Evolutionary conservation across 1,284 basidiomycete species (phyloP), one percentile per base, ranked within the genome.

Genomic region (Ceratobasidium sp.): DNA sequence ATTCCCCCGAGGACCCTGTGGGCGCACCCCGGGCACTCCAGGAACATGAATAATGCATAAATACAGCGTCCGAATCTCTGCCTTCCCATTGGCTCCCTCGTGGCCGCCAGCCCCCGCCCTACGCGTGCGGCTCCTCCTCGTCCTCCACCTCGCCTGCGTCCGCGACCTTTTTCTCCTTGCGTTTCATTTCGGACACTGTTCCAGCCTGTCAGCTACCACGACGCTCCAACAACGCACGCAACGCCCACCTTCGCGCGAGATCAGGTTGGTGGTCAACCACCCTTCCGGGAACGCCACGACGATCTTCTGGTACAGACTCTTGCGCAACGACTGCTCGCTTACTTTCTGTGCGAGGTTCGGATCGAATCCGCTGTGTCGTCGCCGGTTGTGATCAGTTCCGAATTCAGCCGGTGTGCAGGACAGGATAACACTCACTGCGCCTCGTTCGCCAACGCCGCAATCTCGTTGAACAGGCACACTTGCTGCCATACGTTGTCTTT

Each of bases 261-360:
- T 85, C 78, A 85, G 83, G 8, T 85, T 84, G 6, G 84, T 84
- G 1, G 83, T 84, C 84, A 92, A 87, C 91, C 91, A 93, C 14
- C 90, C 90, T 0, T 91, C 88, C 0, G 92, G 93, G 82, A 92
- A 94, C 1, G 88, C 89, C 33, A 85, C 86, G 0, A 94, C 90
- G 75, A 94, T 93, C 89, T 91, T 92, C 81, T 94, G 92, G 82
- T 94, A 94, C 31, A 94, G 82, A 14, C 85, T 84, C 84, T 94
- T 94, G 73, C 92, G 84, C 77, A 89, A 81, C 1, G 92, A 92
- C 82, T 94, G 93, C 79, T 94, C 93, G 79, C 91, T 93, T 11
- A 93, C 89, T 78, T 90, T 88, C 63, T 89, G 85, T 17, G 67
- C 67, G 53, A 89, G 88, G 29, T 86, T 89, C 7, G 88, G 88